A percentile compares a stretch with the other conserved stretches of the same genome.
Conservation (phyloP, 257 asterid genomes). For the Avicennia marina region DNA sequence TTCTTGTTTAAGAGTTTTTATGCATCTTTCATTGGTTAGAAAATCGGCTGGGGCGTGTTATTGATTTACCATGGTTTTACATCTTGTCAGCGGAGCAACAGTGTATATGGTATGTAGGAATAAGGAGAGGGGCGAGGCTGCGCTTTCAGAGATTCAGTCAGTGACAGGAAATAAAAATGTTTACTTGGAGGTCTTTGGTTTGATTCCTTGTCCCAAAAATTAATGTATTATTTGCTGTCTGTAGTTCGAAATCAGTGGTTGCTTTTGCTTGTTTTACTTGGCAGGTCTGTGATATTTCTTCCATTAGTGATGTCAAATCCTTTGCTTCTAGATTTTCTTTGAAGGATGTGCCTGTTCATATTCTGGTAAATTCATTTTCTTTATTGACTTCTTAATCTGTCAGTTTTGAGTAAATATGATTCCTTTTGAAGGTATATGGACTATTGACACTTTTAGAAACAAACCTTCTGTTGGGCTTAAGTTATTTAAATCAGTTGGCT, state of each 20-base stretch:
- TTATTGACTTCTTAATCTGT: background rate
- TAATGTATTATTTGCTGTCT: background rate
- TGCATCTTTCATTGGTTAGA: background rate
- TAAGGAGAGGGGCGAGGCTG: conserved; percentile 89
- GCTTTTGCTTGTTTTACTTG: background rate
- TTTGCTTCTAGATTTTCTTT: conserved; percentile 66
- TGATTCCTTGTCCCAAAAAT: background rate
- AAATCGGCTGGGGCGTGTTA: background rate
- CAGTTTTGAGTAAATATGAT: background rate
- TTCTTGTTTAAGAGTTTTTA: background rate
- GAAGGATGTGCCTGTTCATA: conserved; percentile 65
- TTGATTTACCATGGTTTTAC: background rate
- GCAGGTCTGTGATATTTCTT: conserved; percentile 85
- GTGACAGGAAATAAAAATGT: conserved; percentile 72
- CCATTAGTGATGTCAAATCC: conserved; percentile 60
- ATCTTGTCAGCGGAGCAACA: conserved; percentile 67
- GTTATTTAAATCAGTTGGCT: background rate
- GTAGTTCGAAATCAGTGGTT: background rate
- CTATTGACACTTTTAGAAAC: background rate
- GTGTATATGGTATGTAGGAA: conserved; percentile 81
- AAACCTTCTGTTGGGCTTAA: background rate
- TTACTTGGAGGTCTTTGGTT: conserved; percentile 59
- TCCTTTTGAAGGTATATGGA: background rate
- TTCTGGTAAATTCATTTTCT: conserved; percentile 48
- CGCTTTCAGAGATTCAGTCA: conserved; percentile 60